A percentile compares a stretch with the other conserved stretches of the same genome.
Conservation (phyloP, 257 asterid genomes). For the Solanum commersonii region DNA sequence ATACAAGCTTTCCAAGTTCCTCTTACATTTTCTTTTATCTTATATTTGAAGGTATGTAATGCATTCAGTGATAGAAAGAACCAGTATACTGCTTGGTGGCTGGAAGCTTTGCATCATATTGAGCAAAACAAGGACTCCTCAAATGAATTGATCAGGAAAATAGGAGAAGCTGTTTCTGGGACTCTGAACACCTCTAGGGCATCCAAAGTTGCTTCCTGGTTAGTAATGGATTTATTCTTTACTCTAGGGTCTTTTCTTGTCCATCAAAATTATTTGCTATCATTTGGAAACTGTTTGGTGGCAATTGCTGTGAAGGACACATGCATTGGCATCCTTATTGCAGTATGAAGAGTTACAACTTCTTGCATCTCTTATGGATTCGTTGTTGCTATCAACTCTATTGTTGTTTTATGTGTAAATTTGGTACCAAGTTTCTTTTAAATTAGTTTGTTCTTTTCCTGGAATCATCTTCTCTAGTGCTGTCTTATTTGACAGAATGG, state of each 20-base stretch:
- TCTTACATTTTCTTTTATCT: background rate
- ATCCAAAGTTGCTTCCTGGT: slow-evolving; percentile 70
- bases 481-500: background rate
- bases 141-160: slow-evolving; percentile 50
- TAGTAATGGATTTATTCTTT: slow-evolving; percentile 18
- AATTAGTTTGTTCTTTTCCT: background rate
- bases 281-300: background rate
- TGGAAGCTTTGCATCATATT: slow-evolving; percentile 71
- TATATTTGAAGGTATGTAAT: slow-evolving; percentile 45
- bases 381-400: background rate
- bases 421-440: background rate
- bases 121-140: slow-evolving; percentile 70
- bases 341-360: background rate
- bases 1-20: background rate
- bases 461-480: background rate
- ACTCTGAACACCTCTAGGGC: slow-evolving; percentile 36
- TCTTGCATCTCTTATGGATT: background rate
- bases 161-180: slow-evolving; percentile 72
- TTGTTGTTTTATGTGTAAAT: background rate
- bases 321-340: background rate
- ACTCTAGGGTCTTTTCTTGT: background rate
- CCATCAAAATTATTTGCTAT: background rate
- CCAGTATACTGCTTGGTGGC: slow-evolving; percentile 71
- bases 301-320: background rate
- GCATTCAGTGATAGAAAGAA: slow-evolving; percentile 40